These are phyloP conservation scores for Alternaria consortialis DNA, from an alignment of 2,329 filamentous ascomycete genomes.

Conservation along the genomic window DNA sequence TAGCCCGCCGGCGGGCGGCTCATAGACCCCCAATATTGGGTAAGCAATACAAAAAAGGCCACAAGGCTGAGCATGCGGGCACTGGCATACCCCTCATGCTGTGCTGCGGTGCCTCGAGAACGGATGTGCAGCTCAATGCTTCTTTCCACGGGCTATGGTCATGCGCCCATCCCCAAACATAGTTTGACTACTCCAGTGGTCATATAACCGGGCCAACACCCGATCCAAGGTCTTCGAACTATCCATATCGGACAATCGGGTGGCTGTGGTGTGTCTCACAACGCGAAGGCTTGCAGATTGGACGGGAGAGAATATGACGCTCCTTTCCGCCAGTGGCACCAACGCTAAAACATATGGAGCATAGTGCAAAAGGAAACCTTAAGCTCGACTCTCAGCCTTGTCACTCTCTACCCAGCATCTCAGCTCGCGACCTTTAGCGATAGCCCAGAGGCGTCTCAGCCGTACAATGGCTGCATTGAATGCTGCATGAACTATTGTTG, in stretches of 20 bases:
- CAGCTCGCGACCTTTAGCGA: not conserved
- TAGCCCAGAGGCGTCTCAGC: not conserved
- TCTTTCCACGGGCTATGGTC: not conserved
- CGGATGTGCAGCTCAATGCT: not conserved
- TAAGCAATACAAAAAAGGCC: not conserved
- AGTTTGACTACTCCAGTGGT: not conserved
- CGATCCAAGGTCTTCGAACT: not conserved
- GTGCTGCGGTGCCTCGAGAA: not conserved
- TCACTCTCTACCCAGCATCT: not conserved
- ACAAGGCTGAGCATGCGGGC: constrained; percentile 8
- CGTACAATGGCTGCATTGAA: not conserved
- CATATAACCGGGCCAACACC: not conserved
- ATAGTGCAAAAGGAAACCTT: constrained; percentile 4
- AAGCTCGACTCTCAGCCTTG: constrained; percentile 16
- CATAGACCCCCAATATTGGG: constrained; percentile 7
- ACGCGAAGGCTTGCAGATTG: not conserved
- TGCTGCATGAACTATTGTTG: not conserved
- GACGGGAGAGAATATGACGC: not conserved
- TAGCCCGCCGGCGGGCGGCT: constrained; percentile 1
- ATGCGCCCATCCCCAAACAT: not conserved
- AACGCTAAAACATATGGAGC: constrained; percentile 1
- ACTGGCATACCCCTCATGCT: not conserved
- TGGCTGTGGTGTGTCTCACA: not conserved
- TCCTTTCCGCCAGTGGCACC: not conserved
- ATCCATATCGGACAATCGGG: not conserved